Percentiles rank a stretch among this genome's conserved stretches.
Evolutionary conservation across 1,139 yeast species (phyloP).

Genomic region (Lipomyces yarrowii): DNA sequence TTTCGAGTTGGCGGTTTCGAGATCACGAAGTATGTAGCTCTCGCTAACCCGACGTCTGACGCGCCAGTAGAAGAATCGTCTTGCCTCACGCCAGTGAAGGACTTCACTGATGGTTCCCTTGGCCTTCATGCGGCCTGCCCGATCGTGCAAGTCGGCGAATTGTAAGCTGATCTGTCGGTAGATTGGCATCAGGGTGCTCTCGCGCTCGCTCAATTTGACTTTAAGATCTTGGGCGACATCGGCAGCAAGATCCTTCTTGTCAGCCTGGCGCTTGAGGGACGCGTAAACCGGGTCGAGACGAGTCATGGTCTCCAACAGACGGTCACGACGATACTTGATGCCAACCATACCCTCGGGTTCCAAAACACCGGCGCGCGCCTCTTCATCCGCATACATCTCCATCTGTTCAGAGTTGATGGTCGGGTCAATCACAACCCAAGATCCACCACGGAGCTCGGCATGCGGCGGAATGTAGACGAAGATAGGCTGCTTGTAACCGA

Average conservation of each 20-base stretch:
- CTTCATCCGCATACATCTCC: conserved; percentile 98
- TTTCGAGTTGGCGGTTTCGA: conserved; percentile 63
- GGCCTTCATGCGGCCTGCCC: conserved; percentile 96
- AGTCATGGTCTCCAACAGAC: conserved; percentile 82
- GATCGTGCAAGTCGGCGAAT: conserved; percentile 96
- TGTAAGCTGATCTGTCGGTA: conserved; percentile 92
- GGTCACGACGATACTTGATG: conserved; percentile 93
- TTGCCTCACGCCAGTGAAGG: conserved; percentile 80
- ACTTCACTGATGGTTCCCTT: conserved; percentile 89
- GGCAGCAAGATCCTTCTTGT: conserved; percentile 50
- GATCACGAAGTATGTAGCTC: conserved; percentile 78
- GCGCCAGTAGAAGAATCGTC: conserved; percentile 99
- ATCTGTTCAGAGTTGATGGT: conserved; percentile 94
- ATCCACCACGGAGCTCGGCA: conserved; percentile 99
- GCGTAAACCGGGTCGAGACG: conserved; percentile 81
- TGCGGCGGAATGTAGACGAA: conserved; percentile 96
- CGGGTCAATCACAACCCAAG: conserved; percentile 99
- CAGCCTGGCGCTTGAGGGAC: conserved; percentile 50
- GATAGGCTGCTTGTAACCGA: conserved; percentile 94
- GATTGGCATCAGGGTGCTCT: conserved; percentile 76
- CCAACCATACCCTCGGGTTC: conserved; percentile 99
- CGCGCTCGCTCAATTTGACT: conserved; percentile 73
- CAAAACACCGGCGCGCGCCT: conserved; percentile 96
- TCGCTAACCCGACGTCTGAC: conserved; percentile 94
- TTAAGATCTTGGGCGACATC: conserved; percentile 71